Percentiles rank a stretch among this genome's conserved stretches.
phyloP scores from a whole-genome alignment of 1,139 yeast species.

The Hyphopichia buzzinii region DNA sequence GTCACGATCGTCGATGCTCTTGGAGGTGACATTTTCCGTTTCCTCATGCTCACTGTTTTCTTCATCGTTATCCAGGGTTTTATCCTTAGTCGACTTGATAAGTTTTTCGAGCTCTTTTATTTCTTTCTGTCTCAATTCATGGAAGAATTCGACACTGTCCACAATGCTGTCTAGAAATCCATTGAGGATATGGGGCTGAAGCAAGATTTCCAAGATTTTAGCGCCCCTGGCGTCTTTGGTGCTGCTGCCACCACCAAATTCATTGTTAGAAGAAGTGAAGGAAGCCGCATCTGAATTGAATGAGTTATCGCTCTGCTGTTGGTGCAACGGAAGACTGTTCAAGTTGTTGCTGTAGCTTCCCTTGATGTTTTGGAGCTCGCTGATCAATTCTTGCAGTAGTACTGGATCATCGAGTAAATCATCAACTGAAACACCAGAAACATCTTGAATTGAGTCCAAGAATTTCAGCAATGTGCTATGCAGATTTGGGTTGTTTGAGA shows the following conservation, averaged over 20 bases:
- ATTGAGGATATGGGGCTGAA: conserved; percentile 45
- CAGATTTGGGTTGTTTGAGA: conserved; percentile 38
- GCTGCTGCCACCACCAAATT: conserved; percentile 18
- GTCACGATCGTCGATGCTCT: conserved; percentile 6
- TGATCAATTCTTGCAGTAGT: conserved; percentile 39
- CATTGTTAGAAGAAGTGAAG: conserved; percentile 37
- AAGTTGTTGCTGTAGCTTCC: conserved; percentile 27
- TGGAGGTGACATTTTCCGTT: conserved; percentile 5
- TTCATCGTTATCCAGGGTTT: conserved; percentile 5
- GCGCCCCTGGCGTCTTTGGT: conserved; percentile 40
- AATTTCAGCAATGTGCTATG: conserved; percentile 44
- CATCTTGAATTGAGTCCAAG: conserved; percentile 39
- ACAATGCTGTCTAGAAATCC: conserved; percentile 39
- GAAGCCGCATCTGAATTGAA: conserved; percentile 31
- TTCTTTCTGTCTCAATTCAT: conserved; percentile 27
- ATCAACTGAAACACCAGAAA: conserved; percentile 31
- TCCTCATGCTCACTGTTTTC: conserved; percentile 4
- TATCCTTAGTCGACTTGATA: conserved; percentile 8
- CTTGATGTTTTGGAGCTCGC: conserved; percentile 42
- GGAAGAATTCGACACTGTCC: conserved; percentile 39
- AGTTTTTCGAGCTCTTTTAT: conserved; percentile 16
- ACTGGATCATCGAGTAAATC: conserved; percentile 34
- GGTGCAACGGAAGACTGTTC: conserved; percentile 33
- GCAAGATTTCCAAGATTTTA: conserved; percentile 40
- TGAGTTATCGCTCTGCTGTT: conserved; percentile 10